These are phyloP conservation scores for Dovyalis caffra DNA, from an alignment of 345 rosid genomes.

Conservation along the genomic window DNA sequence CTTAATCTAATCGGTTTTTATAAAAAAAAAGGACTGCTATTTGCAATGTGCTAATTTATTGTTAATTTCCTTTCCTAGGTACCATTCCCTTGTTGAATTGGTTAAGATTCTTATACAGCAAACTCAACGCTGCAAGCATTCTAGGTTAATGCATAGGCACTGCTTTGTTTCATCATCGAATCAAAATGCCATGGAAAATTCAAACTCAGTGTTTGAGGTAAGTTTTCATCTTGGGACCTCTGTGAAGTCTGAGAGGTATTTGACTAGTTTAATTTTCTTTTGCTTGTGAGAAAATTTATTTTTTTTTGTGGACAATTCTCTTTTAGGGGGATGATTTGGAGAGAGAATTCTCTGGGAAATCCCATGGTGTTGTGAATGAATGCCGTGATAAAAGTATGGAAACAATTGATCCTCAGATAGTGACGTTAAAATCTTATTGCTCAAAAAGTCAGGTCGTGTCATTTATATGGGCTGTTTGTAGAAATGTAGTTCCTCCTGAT, in stretches of 20 bases:
- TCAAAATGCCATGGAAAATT: conserved; percentile 16
- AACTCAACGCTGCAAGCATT: conserved; percentile 45
- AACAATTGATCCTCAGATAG: conserved; percentile 18
- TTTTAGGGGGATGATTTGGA: conserved; percentile 35
- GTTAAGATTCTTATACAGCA: conserved; percentile 56
- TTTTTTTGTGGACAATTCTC: neutral
- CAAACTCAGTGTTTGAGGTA: conserved; percentile 32
- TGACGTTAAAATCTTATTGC: conserved; percentile 48
- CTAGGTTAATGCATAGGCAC: conserved; percentile 60
- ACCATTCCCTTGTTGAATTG: conserved; percentile 51
- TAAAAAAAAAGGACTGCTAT: neutral
- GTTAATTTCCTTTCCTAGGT: conserved; percentile 40
- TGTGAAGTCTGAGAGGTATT: conserved; percentile 2
- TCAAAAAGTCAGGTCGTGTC: conserved; percentile 62
- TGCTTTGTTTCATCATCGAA: conserved; percentile 39
- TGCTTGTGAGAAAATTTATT: neutral
- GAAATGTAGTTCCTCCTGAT: conserved; percentile 63
- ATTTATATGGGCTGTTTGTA: conserved; percentile 78
- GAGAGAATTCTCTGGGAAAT: conserved; percentile 14
- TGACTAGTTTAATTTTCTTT: conserved; percentile 4
- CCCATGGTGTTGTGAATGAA: conserved; percentile 16
- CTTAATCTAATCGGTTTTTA: too few relatives aligned
- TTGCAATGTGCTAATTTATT: neutral
- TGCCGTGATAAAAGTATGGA: conserved; percentile 11
- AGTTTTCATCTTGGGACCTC: conserved; percentile 16